phyloP scores from a whole-genome alignment of 495 filamentous ascomycete genomes.

The Penicilliopsis zonata region DNA sequence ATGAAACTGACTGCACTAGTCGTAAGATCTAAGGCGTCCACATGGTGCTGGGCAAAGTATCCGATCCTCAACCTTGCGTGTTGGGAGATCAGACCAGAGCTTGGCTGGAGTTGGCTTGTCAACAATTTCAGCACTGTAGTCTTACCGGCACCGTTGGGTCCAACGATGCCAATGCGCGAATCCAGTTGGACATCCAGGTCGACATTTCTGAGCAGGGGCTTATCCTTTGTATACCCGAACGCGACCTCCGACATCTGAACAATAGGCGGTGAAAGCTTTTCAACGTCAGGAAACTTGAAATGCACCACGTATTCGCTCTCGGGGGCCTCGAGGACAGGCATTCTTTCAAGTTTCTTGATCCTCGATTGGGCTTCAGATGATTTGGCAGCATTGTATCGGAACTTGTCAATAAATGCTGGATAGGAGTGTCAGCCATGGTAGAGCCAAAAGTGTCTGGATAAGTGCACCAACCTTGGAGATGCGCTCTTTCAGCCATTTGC shows the following conservation, averaged over 20 bases:
- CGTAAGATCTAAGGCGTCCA: constrained; percentile 88
- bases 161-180: constrained; percentile 95
- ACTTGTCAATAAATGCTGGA: constrained; percentile 95
- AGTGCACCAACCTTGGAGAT: constrained; percentile 49
- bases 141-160: constrained; percentile 97
- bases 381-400: constrained; percentile 98
- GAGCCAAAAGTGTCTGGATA: neutral
- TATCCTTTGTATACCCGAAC: constrained; percentile 80
- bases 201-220: constrained; percentile 68
- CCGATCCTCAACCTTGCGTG: constrained; percentile 81
- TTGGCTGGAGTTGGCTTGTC: constrained; percentile 71
- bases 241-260: constrained; percentile 90
- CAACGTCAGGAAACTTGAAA: constrained; percentile 96
- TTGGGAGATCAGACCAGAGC: constrained; percentile 70
- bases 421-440: constrained; percentile 5
- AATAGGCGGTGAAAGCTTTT: constrained; percentile 94
- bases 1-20: constrained; percentile 88
- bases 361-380: constrained; percentile 95
- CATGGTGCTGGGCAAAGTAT: constrained; percentile 98
- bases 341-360: constrained; percentile 97
- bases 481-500: constrained; percentile 86
- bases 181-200: constrained; percentile 97
- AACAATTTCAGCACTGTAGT: constrained; percentile 93
- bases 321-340: constrained; percentile 83
- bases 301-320: constrained; percentile 93